These are phyloP conservation scores for Leccinum fuscescens DNA, from an alignment of 1,284 basidiomycete genomes.

Conservation along the genomic window DNA sequence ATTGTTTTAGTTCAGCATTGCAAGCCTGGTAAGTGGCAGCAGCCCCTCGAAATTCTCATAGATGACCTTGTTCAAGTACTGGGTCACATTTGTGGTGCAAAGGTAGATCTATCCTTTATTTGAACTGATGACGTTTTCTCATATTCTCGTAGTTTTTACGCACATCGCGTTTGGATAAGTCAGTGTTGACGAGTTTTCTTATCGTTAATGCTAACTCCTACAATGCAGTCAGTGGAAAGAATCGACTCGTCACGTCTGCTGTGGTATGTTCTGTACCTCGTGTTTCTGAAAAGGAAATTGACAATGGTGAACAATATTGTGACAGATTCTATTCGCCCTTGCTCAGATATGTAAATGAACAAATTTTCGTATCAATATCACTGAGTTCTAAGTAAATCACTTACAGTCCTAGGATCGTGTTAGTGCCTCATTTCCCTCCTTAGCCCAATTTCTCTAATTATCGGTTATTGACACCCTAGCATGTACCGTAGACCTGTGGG, in stretches of 20 bases:
- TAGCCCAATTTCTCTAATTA: neutral
- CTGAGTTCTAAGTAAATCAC: neutral
- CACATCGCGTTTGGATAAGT: conserved; percentile 32
- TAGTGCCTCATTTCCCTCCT: conserved; percentile 2
- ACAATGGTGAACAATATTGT: neutral
- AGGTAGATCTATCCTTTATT: conserved; percentile 3
- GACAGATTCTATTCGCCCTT: conserved; percentile 10
- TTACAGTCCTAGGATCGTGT: conserved; percentile 19
- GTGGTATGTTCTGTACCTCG: conserved; percentile 14
- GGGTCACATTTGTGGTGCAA: conserved; percentile 19
- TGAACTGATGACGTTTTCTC: neutral
- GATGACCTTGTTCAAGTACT: conserved; percentile 13
- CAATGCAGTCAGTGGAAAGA: conserved; percentile 21
- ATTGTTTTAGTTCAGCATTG: neutral
- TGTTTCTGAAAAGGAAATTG: neutral
- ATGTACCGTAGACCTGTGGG: conserved; percentile 4
- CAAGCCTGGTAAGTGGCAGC: conserved; percentile 5
- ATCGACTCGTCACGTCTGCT: conserved; percentile 14
- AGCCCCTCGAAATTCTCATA: neutral
- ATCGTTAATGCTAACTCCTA: neutral
- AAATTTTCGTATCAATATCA: neutral
- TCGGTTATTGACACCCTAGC: conserved; percentile 6
- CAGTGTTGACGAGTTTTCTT: neutral
- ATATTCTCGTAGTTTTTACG: conserved; percentile 21
- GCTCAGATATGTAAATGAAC: conserved; percentile 16